Percentiles rank a stretch among this genome's conserved stretches.
These are phyloP conservation scores for Dryas octopetala DNA, from an alignment of 306 rosid species.

Conservation along the genomic window DNA sequence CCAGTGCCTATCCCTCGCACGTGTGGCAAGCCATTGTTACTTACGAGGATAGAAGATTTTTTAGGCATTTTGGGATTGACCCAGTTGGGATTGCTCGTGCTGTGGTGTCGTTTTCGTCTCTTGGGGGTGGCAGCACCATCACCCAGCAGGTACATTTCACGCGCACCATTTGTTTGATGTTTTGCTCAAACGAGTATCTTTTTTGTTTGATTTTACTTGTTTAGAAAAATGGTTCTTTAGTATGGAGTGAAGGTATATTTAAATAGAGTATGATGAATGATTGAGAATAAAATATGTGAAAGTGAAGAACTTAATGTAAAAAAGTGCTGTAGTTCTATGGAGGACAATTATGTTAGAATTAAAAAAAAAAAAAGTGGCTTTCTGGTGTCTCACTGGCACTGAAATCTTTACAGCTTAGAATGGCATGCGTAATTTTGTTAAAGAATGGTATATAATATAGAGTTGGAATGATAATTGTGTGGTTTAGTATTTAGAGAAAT, in stretches of 20 bases:
- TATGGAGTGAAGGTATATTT: background rate
- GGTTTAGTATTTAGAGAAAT: slow-evolving; percentile 13
- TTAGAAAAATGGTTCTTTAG: background rate
- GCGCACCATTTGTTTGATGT: slow-evolving; percentile 25
- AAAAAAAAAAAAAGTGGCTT: slow-evolving; percentile 1
- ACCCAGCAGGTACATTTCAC: slow-evolving; percentile 23
- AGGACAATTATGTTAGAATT: slow-evolving; percentile 8
- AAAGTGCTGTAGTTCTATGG: background rate
- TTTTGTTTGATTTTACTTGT: background rate
- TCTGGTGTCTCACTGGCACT: slow-evolving; percentile 30
- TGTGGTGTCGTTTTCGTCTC: slow-evolving; percentile 26
- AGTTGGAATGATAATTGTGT: slow-evolving; percentile 26
- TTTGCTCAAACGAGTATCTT: slow-evolving; percentile 9
- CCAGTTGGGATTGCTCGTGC: slow-evolving; percentile 29
- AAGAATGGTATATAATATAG: slow-evolving; percentile 8
- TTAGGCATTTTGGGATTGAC: slow-evolving; percentile 31
- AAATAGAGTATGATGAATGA: background rate
- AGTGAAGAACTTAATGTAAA: background rate
- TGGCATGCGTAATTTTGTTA: background rate
- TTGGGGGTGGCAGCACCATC: slow-evolving; percentile 39
- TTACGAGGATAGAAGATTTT: slow-evolving; percentile 32
- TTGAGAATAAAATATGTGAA: background rate
- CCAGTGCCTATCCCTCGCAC: slow-evolving; percentile 30
- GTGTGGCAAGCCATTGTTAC: slow-evolving; percentile 28
- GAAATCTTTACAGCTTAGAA: slow-evolving; percentile 18